These are phyloP conservation scores for Lactifluus subvellereus DNA, from an alignment of 768 basidiomycete genomes.

Conservation along the genomic window DNA sequence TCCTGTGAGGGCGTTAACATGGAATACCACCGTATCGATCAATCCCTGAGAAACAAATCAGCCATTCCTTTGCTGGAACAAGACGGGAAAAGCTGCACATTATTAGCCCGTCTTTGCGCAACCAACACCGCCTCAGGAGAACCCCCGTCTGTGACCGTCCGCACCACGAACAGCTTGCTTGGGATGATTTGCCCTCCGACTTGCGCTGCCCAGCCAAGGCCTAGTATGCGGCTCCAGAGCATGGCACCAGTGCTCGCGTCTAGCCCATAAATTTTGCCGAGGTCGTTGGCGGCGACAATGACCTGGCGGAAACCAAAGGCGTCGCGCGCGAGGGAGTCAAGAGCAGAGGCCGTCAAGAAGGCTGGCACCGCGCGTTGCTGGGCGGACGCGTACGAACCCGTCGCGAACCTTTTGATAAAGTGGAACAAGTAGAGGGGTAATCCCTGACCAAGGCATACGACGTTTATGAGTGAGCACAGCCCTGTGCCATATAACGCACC, in stretches of 20 bases:
- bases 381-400: conserved; percentile 56
- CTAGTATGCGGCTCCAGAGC: conserved; percentile 75
- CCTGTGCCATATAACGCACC: conserved; percentile 35
- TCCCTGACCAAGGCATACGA: conserved; percentile 37
- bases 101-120: conserved; percentile 53
- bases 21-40: conserved; percentile 69
- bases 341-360: conserved; percentile 32
- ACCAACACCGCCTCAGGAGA: conserved; percentile 57
- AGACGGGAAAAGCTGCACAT: conserved; percentile 37
- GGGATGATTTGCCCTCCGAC: conserved; percentile 54
- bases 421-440: conserved; percentile 63
- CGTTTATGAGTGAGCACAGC: not conserved
- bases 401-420: conserved; percentile 67
- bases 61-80: not conserved
- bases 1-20: conserved; percentile 76
- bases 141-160: conserved; percentile 41
- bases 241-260: conserved; percentile 74
- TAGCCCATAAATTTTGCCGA: conserved; percentile 76
- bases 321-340: conserved; percentile 52
- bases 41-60: conserved; percentile 38
- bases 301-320: conserved; percentile 85
- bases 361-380: conserved; percentile 32
- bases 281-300: conserved; percentile 61
- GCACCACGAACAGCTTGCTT: conserved; percentile 53
- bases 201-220: conserved; percentile 58